A percentile compares a stretch with the other conserved stretches of the same genome.
Evolutionary conservation across 1,284 basidiomycete genomes (phyloP).

Genomic region (Trichosporon asahii): DNA sequence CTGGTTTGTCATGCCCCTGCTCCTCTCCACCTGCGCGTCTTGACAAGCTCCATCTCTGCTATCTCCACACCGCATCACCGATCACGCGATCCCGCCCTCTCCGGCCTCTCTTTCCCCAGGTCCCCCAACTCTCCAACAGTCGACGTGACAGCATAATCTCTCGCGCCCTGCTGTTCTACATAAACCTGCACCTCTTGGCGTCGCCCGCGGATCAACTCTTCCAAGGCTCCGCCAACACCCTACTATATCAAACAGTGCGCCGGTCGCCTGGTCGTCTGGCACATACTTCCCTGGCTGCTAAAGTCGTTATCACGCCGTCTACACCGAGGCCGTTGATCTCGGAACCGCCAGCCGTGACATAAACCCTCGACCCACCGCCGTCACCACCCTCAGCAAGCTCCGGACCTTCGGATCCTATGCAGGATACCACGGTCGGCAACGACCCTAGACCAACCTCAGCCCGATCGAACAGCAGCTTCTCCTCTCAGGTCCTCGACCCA

Average conservation of each 20-base stretch:
- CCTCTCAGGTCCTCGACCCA: neutral
- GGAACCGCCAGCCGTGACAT: neutral
- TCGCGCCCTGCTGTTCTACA: neutral
- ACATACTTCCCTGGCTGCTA: neutral
- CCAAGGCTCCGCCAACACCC: neutral
- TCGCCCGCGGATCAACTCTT: neutral
- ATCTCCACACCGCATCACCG: neutral
- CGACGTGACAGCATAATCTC: neutral
- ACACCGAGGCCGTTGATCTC: slow-evolving; percentile 1
- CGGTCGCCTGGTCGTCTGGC: neutral
- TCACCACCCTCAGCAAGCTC: neutral
- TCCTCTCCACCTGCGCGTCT: slow-evolving; percentile 5
- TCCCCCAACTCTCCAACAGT: neutral
- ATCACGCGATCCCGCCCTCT: slow-evolving; percentile 7
- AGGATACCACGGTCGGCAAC: neutral
- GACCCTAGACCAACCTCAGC: neutral
- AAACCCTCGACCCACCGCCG: neutral
- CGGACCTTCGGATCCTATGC: neutral
- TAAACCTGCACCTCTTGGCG: neutral
- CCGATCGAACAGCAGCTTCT: neutral
- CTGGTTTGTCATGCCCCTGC: neutral
- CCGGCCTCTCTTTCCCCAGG: neutral
- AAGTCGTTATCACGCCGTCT: slow-evolving; percentile 2
- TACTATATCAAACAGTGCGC: neutral
- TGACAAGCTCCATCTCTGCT: neutral